Percentiles rank a stretch among this genome's conserved stretches.
Evolutionary conservation across 1,139 yeast genomes (phyloP).

Genomic region (Pichia sp.): DNA sequence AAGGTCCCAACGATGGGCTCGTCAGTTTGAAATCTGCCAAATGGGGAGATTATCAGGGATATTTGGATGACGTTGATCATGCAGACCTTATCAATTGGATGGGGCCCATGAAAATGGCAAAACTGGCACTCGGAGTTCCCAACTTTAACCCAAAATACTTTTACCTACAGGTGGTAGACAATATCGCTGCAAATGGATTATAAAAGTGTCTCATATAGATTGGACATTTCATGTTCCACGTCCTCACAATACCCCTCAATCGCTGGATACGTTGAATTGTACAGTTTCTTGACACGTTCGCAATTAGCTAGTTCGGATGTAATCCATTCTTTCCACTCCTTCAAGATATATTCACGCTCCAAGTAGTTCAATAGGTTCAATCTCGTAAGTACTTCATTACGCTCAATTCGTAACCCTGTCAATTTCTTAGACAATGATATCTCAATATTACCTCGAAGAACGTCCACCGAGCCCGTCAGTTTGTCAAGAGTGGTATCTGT

Average conservation of each 20-base stretch:
- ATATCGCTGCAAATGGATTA: conserved; percentile 35
- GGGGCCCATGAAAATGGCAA: conserved; percentile 40
- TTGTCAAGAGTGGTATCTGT: not conserved
- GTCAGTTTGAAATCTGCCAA: conserved; percentile 71
- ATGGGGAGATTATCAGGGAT: conserved; percentile 84
- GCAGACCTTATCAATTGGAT: conserved; percentile 82
- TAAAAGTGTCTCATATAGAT: conserved; percentile 13
- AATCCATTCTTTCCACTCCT: conserved; percentile 74
- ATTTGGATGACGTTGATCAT: conserved; percentile 74
- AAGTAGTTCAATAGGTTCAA: conserved; percentile 60
- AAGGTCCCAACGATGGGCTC: conserved; percentile 73
- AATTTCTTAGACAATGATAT: conserved; percentile 29
- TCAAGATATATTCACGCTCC: conserved; percentile 58
- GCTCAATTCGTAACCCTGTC: conserved; percentile 58
- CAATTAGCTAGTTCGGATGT: conserved; percentile 58
- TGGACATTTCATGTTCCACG: conserved; percentile 26
- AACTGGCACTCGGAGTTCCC: conserved; percentile 23
- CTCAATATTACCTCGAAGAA: conserved; percentile 6
- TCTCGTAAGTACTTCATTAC: conserved; percentile 71
- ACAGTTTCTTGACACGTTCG: conserved; percentile 27
- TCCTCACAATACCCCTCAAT: conserved; percentile 20
- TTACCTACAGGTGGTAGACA: conserved; percentile 68
- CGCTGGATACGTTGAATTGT: conserved; percentile 10
- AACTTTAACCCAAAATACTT: conserved; percentile 65
- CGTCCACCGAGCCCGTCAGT: not conserved